Evolutionary conservation across 2,329 filamentous ascomycete genomes (phyloP).

Genomic region (Passalora sequoiae): DNA sequence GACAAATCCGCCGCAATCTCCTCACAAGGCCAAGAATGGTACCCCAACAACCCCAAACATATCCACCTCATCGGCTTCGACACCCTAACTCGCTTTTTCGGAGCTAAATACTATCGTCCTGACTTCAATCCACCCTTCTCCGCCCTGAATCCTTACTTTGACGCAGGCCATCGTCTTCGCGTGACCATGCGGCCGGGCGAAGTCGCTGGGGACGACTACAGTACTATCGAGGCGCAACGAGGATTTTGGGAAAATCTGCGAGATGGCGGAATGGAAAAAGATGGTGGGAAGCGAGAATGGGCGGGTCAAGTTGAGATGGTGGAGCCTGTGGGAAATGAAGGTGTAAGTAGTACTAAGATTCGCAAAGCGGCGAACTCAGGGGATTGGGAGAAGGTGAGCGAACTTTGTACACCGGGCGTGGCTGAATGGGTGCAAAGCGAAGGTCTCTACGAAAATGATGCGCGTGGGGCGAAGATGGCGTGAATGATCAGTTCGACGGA

Average conservation of each 20-base stretch:
- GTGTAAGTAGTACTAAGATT: conserved; percentile 58
- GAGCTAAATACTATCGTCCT: conserved; percentile 67
- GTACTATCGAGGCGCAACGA: conserved; percentile 50
- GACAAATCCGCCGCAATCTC: conserved; percentile 62
- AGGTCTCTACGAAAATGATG: conserved; percentile 48
- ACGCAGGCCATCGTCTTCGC: conserved; percentile 52
- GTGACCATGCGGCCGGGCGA: conserved; percentile 60
- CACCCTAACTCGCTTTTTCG: conserved; percentile 67
- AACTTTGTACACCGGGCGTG: conserved; percentile 55
- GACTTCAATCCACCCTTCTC: conserved; percentile 43
- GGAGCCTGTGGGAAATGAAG: conserved; percentile 44
- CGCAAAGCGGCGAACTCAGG: conserved; percentile 50
- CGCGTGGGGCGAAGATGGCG: conserved; percentile 29
- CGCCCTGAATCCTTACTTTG: conserved; percentile 60
- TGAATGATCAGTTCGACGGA: no score
- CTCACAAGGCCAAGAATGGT: conserved; percentile 32
- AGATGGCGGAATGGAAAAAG: conserved; percentile 43
- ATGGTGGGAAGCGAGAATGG: conserved; percentile 58
- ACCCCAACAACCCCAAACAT: conserved; percentile 44
- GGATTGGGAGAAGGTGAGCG: conserved; percentile 46
- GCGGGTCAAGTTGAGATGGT: conserved; percentile 56
- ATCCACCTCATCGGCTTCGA: conserved; percentile 71
- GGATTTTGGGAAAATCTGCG: conserved; percentile 51
- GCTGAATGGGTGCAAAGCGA: conserved; percentile 54
- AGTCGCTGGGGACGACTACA: conserved; percentile 48